phyloP scores from a whole-genome alignment of 2,329 filamentous ascomycete species.

The Beauveria pseudobassiana region DNA sequence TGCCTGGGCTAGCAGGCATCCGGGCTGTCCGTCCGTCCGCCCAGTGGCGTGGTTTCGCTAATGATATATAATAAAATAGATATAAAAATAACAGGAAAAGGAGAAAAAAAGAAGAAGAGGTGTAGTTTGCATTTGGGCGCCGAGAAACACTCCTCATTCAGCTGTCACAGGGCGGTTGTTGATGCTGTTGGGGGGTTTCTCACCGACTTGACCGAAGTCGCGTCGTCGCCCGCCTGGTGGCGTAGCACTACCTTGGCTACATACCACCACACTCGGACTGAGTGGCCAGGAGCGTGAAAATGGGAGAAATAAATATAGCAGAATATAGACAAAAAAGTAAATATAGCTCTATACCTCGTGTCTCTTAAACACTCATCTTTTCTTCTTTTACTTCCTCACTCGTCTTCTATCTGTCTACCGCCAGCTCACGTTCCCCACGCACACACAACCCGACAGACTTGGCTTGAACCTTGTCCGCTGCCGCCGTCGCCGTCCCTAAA shows the following conservation, averaged over 20 bases:
- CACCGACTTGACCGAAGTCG: constrained; percentile 10
- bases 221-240: not conserved
- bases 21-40: too few relatives aligned
- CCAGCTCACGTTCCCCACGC: not conserved
- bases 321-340: not conserved
- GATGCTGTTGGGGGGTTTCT: not conserved
- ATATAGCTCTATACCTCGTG: not conserved
- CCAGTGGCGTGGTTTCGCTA: too few relatives aligned
- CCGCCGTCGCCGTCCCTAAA: not conserved
- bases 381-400: not conserved
- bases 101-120: too few relatives aligned
- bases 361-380: not conserved
- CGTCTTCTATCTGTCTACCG: not conserved
- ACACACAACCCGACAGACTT: not conserved
- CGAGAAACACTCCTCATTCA: not conserved
- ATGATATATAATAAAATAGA: too few relatives aligned
- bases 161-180: not conserved
- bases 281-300: not conserved
- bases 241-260: not conserved
- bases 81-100: too few relatives aligned
- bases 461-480: constrained; percentile 2
- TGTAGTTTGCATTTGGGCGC: not conserved
- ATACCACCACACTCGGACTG: not conserved
- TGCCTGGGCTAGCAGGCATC: not conserved
- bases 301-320: not conserved